Evolutionary conservation across 139 green algal genomes (phyloP).

Genomic region (Chlorella sp.): DNA sequence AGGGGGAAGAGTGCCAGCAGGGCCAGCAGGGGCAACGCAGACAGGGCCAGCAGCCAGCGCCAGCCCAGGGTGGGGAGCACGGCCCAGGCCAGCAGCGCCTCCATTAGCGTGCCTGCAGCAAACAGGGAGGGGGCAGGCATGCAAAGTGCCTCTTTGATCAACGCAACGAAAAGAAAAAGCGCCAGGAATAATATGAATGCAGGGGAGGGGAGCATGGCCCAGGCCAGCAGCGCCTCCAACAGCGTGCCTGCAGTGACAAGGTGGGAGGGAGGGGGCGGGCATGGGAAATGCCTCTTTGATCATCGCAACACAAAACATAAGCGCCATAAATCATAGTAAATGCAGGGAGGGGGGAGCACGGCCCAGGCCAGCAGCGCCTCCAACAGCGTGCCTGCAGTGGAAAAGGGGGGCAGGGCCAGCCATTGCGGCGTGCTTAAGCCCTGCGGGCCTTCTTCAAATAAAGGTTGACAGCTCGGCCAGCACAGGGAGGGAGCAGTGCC

Average conservation of each 20-base stretch:
- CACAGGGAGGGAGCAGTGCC: too few species aligned
- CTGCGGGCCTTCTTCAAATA: too few species aligned
- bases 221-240: too few species aligned
- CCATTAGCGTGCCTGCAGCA: conserved; percentile 66
- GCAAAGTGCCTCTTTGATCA: neutral
- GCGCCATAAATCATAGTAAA: neutral
- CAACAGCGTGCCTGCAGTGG: too few species aligned
- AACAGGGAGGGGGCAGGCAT: neutral
- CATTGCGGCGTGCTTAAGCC: too few species aligned
- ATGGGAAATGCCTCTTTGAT: neutral
- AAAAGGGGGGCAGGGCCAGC: too few species aligned
- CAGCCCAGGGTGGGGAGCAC: conserved; percentile 75
- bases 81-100: conserved; percentile 75
- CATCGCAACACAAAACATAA: neutral
- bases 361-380: too few species aligned
- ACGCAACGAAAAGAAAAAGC: neutral
- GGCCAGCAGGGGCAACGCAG: conserved; percentile 50
- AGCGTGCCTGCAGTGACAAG: too few species aligned
- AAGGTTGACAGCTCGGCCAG: too few species aligned
- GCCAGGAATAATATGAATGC: too few species aligned
- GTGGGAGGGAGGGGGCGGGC: too few species aligned
- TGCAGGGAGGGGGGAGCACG: neutral
- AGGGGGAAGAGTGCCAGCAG: conserved; percentile 70
- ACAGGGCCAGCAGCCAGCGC: conserved; percentile 69
- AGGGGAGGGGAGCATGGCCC: neutral